Conservation (phyloP, 1,284 basidiomycete species). For the Somion occarium region DNA sequence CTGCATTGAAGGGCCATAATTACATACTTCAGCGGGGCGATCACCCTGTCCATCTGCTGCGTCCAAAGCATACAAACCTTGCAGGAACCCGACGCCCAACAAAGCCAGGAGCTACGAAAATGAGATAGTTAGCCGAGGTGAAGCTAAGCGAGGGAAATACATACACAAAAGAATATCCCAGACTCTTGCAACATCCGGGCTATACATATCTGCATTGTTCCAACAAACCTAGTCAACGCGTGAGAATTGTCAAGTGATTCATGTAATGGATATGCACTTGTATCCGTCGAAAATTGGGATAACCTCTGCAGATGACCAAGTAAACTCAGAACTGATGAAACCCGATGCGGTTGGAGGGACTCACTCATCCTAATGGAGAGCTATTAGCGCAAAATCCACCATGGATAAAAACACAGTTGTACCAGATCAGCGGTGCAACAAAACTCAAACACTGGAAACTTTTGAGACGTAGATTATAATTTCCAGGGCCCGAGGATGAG, state of each 20-base stretch:
- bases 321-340: neutral
- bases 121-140: slow-evolving; percentile 10
- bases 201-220: slow-evolving; percentile 84
- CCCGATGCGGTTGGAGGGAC: slow-evolving; percentile 30
- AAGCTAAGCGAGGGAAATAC: slow-evolving; percentile 7
- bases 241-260: neutral
- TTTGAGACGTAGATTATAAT: slow-evolving; percentile 45
- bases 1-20: neutral
- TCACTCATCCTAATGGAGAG: slow-evolving; percentile 65
- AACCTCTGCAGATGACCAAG: slow-evolving; percentile 45
- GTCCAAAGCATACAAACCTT: slow-evolving; percentile 86
- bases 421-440: slow-evolving; percentile 85
- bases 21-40: slow-evolving; percentile 40
- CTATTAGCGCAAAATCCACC: neutral
- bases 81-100: slow-evolving; percentile 80
- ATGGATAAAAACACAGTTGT: slow-evolving; percentile 20
- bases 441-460: slow-evolving; percentile 89
- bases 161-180: slow-evolving; percentile 86
- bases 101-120: slow-evolving; percentile 64
- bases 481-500: slow-evolving; percentile 33
- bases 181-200: slow-evolving; percentile 90
- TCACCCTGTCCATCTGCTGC: slow-evolving; percentile 81
- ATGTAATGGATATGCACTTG: slow-evolving; percentile 45
- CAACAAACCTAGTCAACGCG: slow-evolving; percentile 52
- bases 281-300: slow-evolving; percentile 79